These are phyloP conservation scores for Powellomyces hirtus DNA, from an alignment of 192 early-diverging fungal species.

Conservation along the genomic window DNA sequence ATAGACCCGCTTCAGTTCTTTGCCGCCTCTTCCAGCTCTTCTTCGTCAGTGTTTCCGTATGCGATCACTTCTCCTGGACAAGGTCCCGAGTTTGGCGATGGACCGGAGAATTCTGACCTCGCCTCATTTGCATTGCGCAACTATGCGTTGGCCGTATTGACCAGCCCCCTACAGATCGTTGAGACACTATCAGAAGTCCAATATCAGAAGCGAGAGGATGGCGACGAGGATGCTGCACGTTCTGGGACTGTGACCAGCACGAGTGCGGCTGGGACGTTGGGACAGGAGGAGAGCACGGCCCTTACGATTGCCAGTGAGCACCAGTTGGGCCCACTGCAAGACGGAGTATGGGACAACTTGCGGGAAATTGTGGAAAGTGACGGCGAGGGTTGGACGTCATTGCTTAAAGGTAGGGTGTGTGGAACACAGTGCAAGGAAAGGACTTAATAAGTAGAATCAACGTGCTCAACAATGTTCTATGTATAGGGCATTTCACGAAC, in stretches of 20 bases:
- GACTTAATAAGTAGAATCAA: too few species aligned
- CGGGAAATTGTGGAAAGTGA: slow-evolving; percentile 38
- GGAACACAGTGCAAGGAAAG: too few species aligned
- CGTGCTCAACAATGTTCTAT: slow-evolving; percentile 1
- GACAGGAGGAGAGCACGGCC: not conserved
- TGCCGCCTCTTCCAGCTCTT: not conserved
- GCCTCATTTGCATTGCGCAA: slow-evolving; percentile 29
- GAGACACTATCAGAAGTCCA: slow-evolving; percentile 49
- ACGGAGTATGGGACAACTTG: slow-evolving; percentile 38
- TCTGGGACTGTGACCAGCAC: slow-evolving; percentile 30
- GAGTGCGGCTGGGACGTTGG: not conserved
- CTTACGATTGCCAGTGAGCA: slow-evolving; percentile 1
- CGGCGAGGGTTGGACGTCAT: slow-evolving; percentile 29
- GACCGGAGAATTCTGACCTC: slow-evolving; percentile 20
- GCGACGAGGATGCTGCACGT: slow-evolving; percentile 36
- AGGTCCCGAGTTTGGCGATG: not conserved
- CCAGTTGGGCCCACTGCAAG: slow-evolving; percentile 20
- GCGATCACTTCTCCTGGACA: not conserved
- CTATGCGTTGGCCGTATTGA: slow-evolving; percentile 41
- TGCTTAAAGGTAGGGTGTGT: slow-evolving; percentile 42
- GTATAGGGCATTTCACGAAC: slow-evolving; percentile 69
- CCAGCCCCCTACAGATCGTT: slow-evolving; percentile 45
- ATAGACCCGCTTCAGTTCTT: slow-evolving; percentile 26
- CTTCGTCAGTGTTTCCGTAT: slow-evolving; percentile 6
- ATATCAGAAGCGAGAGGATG: slow-evolving; percentile 30